These are phyloP conservation scores for Buxus sempervirens DNA, from an alignment of 164 flowering plant species.

Conservation along the genomic window DNA sequence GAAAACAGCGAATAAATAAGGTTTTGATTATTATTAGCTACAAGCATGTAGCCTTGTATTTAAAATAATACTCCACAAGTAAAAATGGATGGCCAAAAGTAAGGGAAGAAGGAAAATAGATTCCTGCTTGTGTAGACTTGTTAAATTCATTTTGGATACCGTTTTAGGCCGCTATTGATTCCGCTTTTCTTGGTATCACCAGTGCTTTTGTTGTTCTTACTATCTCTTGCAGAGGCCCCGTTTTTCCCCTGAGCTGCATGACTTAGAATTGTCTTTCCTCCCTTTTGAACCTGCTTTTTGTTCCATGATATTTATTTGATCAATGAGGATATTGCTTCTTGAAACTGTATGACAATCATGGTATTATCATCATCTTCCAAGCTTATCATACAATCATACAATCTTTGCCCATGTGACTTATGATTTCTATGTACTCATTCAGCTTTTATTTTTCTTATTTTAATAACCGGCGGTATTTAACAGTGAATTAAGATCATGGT, in stretches of 20 bases:
- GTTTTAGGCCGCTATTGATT: conserved; percentile 51
- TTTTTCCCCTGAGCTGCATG: conserved; percentile 31
- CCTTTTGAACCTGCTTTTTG: conserved; percentile 60
- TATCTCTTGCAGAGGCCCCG: conserved; percentile 6
- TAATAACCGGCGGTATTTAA: too few relatives aligned
- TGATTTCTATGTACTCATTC: too few relatives aligned
- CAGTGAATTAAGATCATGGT: too few relatives aligned
- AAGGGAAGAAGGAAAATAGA: too few relatives aligned
- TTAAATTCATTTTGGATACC: conserved; percentile 29
- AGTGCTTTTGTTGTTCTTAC: conserved; percentile 14
- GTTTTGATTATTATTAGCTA: background rate
- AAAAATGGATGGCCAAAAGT: too few relatives aligned
- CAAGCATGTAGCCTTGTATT: background rate
- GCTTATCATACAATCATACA: too few relatives aligned
- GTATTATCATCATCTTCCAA: too few relatives aligned
- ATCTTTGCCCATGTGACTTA: too few relatives aligned
- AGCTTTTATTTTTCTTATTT: too few relatives aligned
- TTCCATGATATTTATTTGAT: background rate
- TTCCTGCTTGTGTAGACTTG: background rate
- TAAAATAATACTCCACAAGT: too few relatives aligned
- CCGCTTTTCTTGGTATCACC: conserved; percentile 34
- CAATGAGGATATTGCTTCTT: too few relatives aligned
- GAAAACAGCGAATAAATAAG: background rate
- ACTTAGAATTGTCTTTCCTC: conserved; percentile 57
- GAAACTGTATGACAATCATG: too few relatives aligned